phyloP scores from a whole-genome alignment of 192 early-diverging fungal species.

The Podochytrium sp. region DNA sequence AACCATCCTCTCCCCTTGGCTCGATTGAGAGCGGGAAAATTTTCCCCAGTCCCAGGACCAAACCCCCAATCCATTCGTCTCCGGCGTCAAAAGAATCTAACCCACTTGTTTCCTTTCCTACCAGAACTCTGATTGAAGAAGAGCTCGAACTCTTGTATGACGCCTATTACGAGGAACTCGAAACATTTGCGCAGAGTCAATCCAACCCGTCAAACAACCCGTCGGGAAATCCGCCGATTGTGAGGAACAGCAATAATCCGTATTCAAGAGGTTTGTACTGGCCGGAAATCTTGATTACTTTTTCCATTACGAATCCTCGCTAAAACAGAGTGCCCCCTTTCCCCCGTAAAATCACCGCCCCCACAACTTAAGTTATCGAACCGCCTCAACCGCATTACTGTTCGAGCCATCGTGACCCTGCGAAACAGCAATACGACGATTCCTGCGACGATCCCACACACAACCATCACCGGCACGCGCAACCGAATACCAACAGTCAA shows the following conservation, averaged over 20 bases:
- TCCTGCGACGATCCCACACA: slow-evolving; percentile 48
- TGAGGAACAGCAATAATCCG: slow-evolving; percentile 20
- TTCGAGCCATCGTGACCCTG: slow-evolving; percentile 36
- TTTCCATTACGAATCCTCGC: no score
- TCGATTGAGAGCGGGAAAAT: no score
- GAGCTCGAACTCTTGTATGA: slow-evolving; percentile 86
- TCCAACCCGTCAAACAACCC: not conserved
- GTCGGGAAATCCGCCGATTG: not conserved
- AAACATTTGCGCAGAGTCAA: slow-evolving; percentile 82
- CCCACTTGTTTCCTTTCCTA: slow-evolving; percentile 14
- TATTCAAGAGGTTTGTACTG: slow-evolving; percentile 26
- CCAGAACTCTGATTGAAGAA: slow-evolving; percentile 76
- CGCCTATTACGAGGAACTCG: slow-evolving; percentile 87
- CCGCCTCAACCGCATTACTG: slow-evolving; percentile 49
- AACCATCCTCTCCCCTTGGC: no score
- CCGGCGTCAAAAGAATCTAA: no score
- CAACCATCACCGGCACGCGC: slow-evolving; percentile 12
- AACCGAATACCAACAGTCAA: no score
- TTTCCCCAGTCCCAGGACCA: no score
- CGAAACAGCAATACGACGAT: slow-evolving; percentile 56
- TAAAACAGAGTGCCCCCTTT: no score
- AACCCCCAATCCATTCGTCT: no score
- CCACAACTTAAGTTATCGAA: slow-evolving; percentile 23
- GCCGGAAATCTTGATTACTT: not conserved
- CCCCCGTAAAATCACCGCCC: no score